These are phyloP conservation scores for Arthrobotrys megalospora DNA, from an alignment of 2,329 filamentous ascomycete genomes.

Conservation along the genomic window DNA sequence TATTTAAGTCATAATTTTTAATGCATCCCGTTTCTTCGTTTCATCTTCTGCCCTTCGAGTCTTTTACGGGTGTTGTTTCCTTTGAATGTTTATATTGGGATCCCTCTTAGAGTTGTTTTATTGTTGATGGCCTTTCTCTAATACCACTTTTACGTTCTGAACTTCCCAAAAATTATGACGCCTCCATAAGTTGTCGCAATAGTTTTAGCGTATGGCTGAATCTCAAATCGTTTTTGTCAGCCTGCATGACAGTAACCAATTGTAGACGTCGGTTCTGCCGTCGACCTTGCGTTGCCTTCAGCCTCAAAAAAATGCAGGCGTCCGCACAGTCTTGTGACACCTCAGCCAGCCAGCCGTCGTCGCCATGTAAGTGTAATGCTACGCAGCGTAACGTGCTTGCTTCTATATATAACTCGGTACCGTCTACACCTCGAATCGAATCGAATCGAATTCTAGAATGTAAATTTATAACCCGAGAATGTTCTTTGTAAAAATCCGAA, in stretches of 20 bases:
- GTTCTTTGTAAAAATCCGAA: not conserved
- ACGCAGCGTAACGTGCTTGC: slow-evolving; percentile 25
- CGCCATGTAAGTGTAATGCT: slow-evolving; percentile 14
- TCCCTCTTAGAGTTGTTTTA: slow-evolving; percentile 55
- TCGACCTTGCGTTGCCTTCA: slow-evolving; percentile 44
- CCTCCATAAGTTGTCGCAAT: slow-evolving; percentile 2
- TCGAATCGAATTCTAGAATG: slow-evolving; percentile 12
- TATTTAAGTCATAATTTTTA: slow-evolving; percentile 61
- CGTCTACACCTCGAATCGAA: not conserved
- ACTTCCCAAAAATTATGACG: slow-evolving; percentile 15
- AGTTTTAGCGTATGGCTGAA: slow-evolving; percentile 23
- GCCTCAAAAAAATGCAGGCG: slow-evolving; percentile 56
- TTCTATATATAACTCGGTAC: slow-evolving; percentile 51
- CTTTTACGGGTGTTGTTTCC: slow-evolving; percentile 48
- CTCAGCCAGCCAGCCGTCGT: slow-evolving; percentile 12
- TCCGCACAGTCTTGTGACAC: slow-evolving; percentile 52
- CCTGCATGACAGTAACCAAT: slow-evolving; percentile 42
- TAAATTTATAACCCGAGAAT: not conserved
- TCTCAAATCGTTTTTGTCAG: slow-evolving; percentile 50
- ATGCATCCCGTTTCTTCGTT: slow-evolving; percentile 52
- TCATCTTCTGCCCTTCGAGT: slow-evolving; percentile 14
- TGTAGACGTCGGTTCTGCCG: slow-evolving; percentile 23
- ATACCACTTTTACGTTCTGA: slow-evolving; percentile 54
- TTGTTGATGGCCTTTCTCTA: slow-evolving; percentile 58
- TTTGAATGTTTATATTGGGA: slow-evolving; percentile 58